Evolutionary conservation across 768 basidiomycete species (phyloP), one percentile per base, ranked within the genome.

Genomic region (Podaxis pistillaris): DNA sequence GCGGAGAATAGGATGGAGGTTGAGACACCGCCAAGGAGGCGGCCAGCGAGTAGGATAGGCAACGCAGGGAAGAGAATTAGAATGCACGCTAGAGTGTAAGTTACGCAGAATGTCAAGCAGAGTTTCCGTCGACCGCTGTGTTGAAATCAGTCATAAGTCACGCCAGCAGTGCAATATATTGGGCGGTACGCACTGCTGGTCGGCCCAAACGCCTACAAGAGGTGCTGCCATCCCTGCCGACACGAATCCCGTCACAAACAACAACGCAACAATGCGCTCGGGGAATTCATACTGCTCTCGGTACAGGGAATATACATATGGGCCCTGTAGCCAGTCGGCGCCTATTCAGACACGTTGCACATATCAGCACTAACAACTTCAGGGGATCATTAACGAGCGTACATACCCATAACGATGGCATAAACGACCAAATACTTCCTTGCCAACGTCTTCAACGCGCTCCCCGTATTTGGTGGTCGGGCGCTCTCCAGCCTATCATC

Each of bases 241-340:
- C 46, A 88, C 66, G 70, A 91, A 92, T 1, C 90, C 90, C 0
- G 86, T 87, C n/a, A 92, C 88, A 68, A 91, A 92, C 55, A 92
- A 77, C 37, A 88, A 68, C 1, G 90, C 89, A 4, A 92, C 87
- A 24, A 83, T 71, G 37, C 85, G 74, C 70, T 89, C 88, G 0
- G 87, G 75, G 68, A 86, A 85, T 9, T 68, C 73, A 64, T 90
- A 89, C 68, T 90, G 87, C 47, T 89, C 87, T 51, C 79, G 78
- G 70, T 91, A 92, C 0, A 91, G 74, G 15, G 89, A 88, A 67
- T 90, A 92, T 0, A 91, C 78, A 67, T 91, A 91, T 15, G 90
- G 90, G 0, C 90, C 90, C 71, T 91, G 89, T 13, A 91, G 77
- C 89, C 90, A 90, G 72, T 91, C 89, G 41, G 89, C 87, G 62